Base-by-base conservation (phyloP, 1,139 yeast genomes). In the Suhomyces choctaworum region DNA sequence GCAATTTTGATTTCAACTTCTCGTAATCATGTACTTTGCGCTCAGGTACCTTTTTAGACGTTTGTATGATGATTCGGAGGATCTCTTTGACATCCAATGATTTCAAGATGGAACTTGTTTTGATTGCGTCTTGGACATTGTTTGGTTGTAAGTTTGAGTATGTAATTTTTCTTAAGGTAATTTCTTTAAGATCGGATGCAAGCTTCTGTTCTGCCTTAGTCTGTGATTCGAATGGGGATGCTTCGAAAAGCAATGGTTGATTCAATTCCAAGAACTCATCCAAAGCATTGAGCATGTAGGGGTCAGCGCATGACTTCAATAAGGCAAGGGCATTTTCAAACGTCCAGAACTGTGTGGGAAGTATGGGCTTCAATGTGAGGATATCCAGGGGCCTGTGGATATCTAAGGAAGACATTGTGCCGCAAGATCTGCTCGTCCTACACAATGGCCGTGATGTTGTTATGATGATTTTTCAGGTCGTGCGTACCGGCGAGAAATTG, bases 231-330 rank as follows among this genome's bases (percentile, higher is more conserved):
- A 75, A 70, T 7, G 78, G 73, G 8, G 57, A 44, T 2, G 76
- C 62, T 36, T 55, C 54, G 13, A 60, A 50, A 17, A 56, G 36
- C 25, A 54, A 42, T 32, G 44, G 45, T 15, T 44, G 54, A 43
- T 75, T 73, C 25, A 61, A 41, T 19, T 63, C 40, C 27, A 78
- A 52, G 46, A 73, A 78, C 41, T 61, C 69, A 41, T 72, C 76
- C 42, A 77, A 52, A 1, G 75, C 68, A 31, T 66, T 68, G 30
- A 61, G 40, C 10, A 62, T 58, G 35, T 59, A 60, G 27, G 63
- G 62, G 38, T 64, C 69, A 19, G 52, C 54, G 28, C 60, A 51
- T n/a, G 59, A 48, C 36, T 51, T 52, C 34, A 72, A 48, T 11
- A 70, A 50, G 4, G 62, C 45, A 26, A 66, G 53, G 2, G 72